These are phyloP conservation scores for Fusarium buharicum DNA, from an alignment of 2,329 filamentous ascomycete species.

Conservation along the genomic window DNA sequence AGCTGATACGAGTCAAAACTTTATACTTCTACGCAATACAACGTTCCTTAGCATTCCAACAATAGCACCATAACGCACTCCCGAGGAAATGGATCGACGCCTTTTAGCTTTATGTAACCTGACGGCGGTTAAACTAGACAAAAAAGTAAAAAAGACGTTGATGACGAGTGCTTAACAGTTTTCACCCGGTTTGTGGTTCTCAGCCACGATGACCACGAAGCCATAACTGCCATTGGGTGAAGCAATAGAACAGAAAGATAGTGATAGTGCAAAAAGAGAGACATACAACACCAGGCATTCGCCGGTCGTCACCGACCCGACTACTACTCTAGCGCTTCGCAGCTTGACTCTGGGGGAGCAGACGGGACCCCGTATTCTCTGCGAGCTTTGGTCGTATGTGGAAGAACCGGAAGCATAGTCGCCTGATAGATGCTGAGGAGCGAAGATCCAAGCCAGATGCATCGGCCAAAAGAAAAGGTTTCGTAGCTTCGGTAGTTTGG, in stretches of 20 bases:
- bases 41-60: conserved; percentile 32
- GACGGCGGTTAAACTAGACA: not conserved
- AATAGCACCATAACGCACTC: not conserved
- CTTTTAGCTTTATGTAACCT: not conserved
- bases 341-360: conserved; percentile 24
- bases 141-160: conserved; percentile 5
- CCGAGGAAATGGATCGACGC: conserved; percentile 12
- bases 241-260: not conserved
- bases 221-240: not conserved
- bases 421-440: not conserved
- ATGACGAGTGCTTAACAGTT: conserved; percentile 10
- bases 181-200: not conserved
- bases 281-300: conserved; percentile 29
- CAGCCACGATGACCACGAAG: not conserved
- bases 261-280: not conserved
- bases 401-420: not conserved
- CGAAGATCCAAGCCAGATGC: not conserved
- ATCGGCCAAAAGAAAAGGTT: not conserved
- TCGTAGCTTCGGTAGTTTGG: not conserved
- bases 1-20: conserved; percentile 28
- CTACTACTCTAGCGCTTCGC: conserved; percentile 19
- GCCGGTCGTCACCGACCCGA: conserved; percentile 23
- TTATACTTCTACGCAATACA: conserved; percentile 21
- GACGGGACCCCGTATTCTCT: conserved; percentile 28
- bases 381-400: conserved; percentile 22